Evolutionary conservation across 108 stramenopile genomes (phyloP), one percentile per base, ranked within the genome.

Genomic region (Epithemia pelagica): DNA sequence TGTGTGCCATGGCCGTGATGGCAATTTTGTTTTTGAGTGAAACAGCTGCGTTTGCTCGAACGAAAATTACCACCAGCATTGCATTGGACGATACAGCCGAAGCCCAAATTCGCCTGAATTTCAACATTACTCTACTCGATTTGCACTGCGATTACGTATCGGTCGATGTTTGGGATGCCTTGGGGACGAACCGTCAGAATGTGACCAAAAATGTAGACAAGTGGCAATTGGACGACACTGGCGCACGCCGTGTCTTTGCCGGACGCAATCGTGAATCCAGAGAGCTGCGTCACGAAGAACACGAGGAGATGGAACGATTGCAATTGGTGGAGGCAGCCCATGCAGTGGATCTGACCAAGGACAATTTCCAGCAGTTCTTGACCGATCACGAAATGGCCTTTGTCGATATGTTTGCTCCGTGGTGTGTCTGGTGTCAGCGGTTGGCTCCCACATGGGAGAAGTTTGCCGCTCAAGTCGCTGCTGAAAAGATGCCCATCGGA

Each of bases 171-270:
- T 89, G 86, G 86, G 95, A 93, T 66, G 88, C 90, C 51, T 74
- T 94, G 57, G 97, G 98, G 31, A 97, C 96, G 10, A 95, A 97
- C 74, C 82, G 87, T 28, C 91, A 96, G 71, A 97, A 98, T 75
- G 92, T 98, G 2, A 98, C 96, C 70, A 90, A 92, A 63, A 97
- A 98, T 67, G 88, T 98, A n/a, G 91, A 97, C 74, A 98, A 96
- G 80, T 98, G 98, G 98, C 95, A 96, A 71, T 32, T 97, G 22
- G 90, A 96, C 65, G 82, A 83, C 27, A 52, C 67, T 3, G 96
- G 97, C 0, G 62, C 82, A 59, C 69, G 85, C 24, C 72, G 91
- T n/a, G 79, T 90, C 30, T 97, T 92, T 68, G 81, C 89, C 58
- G 96, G 98, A 32, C 79, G 98, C 58, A 98, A 98, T 78, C 77